Evolutionary conservation across 2,329 filamentous ascomycete genomes (phyloP), one percentile per base, ranked within the genome.

Genomic region (Pyrenochaeta sp.): DNA sequence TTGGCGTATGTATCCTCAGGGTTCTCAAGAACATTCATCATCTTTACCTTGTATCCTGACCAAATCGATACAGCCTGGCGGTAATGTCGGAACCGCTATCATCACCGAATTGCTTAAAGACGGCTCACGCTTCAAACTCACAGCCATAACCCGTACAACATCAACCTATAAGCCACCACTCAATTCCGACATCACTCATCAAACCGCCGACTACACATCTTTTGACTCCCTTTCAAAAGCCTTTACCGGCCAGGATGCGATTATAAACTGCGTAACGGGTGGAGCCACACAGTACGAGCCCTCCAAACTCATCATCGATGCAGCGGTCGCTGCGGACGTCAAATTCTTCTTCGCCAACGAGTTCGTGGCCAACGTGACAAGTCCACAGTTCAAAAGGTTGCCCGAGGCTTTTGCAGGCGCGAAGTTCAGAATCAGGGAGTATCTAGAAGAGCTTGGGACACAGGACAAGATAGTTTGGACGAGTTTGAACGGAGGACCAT

Each of bases 171-270:
- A 52, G 0, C 44, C 60, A 10, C 68, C 68, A 6, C 2, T 56
- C 2, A 36, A 48, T 24, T 63, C 63, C 39, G 54, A 55, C 42
- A 65, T 76, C 50, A 59, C 49, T 4, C 54, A 62, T 53, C 70
- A 65, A 32, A 51, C 56, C 3, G 60, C 60, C 3, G 72, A 77
- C 54, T 76, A 70, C 55, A 51, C 51, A 0, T 75, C 73, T 13
- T 39, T 68, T 0, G 32, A 55, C 1, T 71, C 72, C 1, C 67
- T 77, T 5, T 58, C 54, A 19, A 61, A 77, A 2, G 83, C 81
- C 1, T 80, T 90, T 30, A 59, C 77, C 13, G 83, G 81, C 34
- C 82, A 87, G 58, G 86, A 89, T 56, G 86, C 84, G 0, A 74
- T 89, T 30, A 74, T 89, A 24, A 75, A 72, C 55, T 78, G 79